Conservation (phyloP, 2,329 filamentous ascomycete genomes). For the Trichophyton schoenleinii region DNA sequence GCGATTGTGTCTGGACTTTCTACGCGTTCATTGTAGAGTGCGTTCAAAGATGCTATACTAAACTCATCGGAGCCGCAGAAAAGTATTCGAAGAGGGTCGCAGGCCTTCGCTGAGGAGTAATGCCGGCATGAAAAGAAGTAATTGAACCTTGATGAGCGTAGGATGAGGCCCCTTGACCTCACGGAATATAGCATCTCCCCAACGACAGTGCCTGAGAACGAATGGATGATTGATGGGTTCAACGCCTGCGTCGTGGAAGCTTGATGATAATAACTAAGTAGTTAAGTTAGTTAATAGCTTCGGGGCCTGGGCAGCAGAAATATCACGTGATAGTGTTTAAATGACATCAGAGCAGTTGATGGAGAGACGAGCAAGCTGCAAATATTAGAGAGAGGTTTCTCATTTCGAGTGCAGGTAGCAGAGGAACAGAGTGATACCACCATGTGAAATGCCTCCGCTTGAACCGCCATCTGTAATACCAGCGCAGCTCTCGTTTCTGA, state of each 20-base stretch:
- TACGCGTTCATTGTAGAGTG: constrained; percentile 50
- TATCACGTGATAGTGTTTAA: background rate
- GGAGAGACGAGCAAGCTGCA: background rate
- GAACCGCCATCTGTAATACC: constrained; percentile 44
- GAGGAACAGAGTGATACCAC: constrained; percentile 1
- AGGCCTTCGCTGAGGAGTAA: constrained; percentile 20
- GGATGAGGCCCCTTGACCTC: background rate
- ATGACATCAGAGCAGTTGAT: background rate
- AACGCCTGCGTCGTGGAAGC: background rate
- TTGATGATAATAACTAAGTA: background rate
- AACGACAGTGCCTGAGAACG: background rate
- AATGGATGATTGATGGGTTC: background rate
- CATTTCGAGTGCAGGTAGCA: background rate
- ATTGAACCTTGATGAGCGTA: background rate
- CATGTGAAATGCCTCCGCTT: constrained; percentile 27
- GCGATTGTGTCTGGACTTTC: constrained; percentile 45
- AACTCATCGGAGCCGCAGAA: constrained; percentile 93
- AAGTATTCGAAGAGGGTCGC: constrained; percentile 61
- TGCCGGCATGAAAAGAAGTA: background rate
- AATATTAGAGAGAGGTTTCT: background rate
- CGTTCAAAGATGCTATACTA: constrained; percentile 63
- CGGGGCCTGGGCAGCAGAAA: background rate
- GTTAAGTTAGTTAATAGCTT: background rate
- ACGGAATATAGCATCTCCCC: background rate
- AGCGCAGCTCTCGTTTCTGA: constrained; percentile 76